Base-by-base conservation (phyloP, 2,329 filamentous ascomycete species). In the Fusarium phyllophilum region DNA sequence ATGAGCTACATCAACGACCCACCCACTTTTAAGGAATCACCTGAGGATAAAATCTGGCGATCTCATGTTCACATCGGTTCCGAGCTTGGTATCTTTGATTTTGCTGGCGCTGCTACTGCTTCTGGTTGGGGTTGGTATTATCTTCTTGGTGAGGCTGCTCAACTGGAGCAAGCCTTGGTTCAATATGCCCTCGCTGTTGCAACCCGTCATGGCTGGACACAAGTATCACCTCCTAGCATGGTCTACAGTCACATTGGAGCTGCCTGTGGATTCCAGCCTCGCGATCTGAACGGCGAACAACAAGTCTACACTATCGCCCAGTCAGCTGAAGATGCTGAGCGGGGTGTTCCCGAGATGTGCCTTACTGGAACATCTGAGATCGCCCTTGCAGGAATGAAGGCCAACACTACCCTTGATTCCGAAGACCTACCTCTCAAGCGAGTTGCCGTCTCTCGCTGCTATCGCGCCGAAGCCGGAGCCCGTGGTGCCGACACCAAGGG, bases 51-150 rank as follows among this genome's bases (percentile, higher is more conserved):
- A 64, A 83, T 88, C 12, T 91, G 88, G 88, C 87, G 90, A 46
- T 96, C 93, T 1, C 95, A 98, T 81, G 93, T 96, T 13, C 89
- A 96, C 75, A 96, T 99, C 76, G 96, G 96, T 38, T 87, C 90
- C 9, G 90, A 95, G 79, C 89, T 99, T n/a, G 91, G 92, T 39
- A 88, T 99, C n/a, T 86, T 99, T 58, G 96, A 99, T 84, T 98
- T 99, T 79, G 87, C 92, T 10, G 91, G 89, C 67, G 94, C 95
- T 10, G 92, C 92, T 5, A 91, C 89, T n/a, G 92, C 94, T 4
- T 94, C 92, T 8, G 96, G 96, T 42, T 99, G 96, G 96, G 96
- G 96, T 3, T 99, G 95, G 94, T 99, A 99, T 85, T 98, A 95
- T 83, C 90, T 99, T 17, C 86, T 94, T n/a, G 94, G 96, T 79